These are phyloP conservation scores for Suillus subluteus DNA, from an alignment of 768 basidiomycete species.

Conservation along the genomic window DNA sequence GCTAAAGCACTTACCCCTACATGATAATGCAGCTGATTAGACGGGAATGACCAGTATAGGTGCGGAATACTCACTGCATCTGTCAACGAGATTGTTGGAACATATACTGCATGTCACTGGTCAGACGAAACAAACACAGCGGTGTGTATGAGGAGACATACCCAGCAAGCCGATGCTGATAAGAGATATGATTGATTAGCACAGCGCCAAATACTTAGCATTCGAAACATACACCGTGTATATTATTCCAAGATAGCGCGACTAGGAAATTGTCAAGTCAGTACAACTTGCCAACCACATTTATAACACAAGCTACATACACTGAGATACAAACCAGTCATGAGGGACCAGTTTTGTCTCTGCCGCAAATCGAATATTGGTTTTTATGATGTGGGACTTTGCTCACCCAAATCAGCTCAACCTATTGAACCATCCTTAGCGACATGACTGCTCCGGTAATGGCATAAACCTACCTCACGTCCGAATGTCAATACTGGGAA, in stretches of 20 bases:
- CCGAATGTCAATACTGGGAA: neutral
- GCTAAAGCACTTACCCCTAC: neutral
- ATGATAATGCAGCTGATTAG: neutral
- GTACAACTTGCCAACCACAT: neutral
- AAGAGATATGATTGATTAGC: neutral
- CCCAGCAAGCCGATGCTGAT: neutral
- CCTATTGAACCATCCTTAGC: neutral
- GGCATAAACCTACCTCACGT: neutral
- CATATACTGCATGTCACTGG: neutral
- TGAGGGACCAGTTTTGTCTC: conserved; percentile 2
- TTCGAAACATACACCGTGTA: neutral
- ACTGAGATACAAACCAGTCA: conserved; percentile 1
- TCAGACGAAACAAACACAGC: neutral
- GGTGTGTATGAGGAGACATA: neutral
- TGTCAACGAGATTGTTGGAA: neutral
- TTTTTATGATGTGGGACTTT: neutral
- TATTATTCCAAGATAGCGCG: conserved; percentile 3
- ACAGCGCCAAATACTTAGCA: neutral
- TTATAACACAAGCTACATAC: neutral
- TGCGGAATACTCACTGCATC: neutral
- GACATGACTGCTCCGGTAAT: neutral
- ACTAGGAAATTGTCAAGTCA: neutral
- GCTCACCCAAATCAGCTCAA: conserved; percentile 6
- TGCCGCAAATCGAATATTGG: neutral
- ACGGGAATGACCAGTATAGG: neutral